Base-by-base conservation (phyloP, 2,329 filamentous ascomycete species). In the Ceratocystis eucalypticola region DNA sequence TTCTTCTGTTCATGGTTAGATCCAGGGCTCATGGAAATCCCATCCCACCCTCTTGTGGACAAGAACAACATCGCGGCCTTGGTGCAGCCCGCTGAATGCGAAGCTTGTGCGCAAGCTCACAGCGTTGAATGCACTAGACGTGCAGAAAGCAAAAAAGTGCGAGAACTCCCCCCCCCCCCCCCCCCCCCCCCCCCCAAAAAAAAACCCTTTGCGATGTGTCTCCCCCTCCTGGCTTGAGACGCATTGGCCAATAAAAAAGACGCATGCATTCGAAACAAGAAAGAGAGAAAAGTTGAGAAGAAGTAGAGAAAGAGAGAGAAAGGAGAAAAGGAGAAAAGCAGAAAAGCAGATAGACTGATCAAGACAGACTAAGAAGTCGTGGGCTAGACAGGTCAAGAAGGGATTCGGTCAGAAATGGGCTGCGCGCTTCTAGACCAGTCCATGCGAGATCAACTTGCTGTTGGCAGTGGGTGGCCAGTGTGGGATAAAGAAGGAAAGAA, bases 371-470 rank as follows among this genome's bases (percentile, higher is more conserved):
- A 37, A 41, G 37, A 41, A 41, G 37, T 15, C 37, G 37, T 41
- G 37, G 10, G 37, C 37, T 12, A 41, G 37, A 41, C 37, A 41
- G 10, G 37, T 5, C 12, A 41, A 41, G 37, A 41, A 15, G 10
- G 37, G 37, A 41, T 41, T 15, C 37, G 37, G 37, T 41, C 10
- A 33, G 12, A n/a, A 33, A 33, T 33, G n/a, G 28, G 10, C n/a
- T 28, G 28, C 12, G 6, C 17, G 25, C 62, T 50, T 59, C 55
- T 59, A 59, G 55, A 59, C 55, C 55, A 37, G 55, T 59, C 55
- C 28, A 59, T 59, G n/a, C 7, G 28, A 59, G 30, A 37, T 20
- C 6, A 59, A 37, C 20, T 30, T 53, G n/a, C 48, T 20, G n/a
- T n/a, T 25, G n/a, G 48, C 22, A 53, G 48, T 25, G n/a, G n/a